These are phyloP conservation scores for Osmanthus fragrans DNA, from an alignment of 257 asterid genomes.

Conservation along the genomic window DNA sequence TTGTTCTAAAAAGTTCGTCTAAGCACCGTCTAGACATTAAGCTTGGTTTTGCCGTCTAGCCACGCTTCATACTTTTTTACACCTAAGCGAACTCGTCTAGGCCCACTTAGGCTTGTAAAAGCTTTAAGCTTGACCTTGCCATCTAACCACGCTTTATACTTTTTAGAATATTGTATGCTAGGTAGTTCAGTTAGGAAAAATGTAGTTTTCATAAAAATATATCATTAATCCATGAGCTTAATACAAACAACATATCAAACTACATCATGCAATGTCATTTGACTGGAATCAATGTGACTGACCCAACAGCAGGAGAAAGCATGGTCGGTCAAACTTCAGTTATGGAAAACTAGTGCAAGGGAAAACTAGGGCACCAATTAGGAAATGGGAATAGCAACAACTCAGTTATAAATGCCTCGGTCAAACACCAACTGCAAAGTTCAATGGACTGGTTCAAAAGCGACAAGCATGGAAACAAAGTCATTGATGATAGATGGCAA, in stretches of 20 bases:
- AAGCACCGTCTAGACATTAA: too few relatives aligned
- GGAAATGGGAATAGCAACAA: not conserved
- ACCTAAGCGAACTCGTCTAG: too few relatives aligned
- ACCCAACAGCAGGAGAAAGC: not conserved
- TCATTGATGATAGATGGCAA: not conserved
- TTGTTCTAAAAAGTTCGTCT: too few relatives aligned
- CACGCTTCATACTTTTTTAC: too few relatives aligned
- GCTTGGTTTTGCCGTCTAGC: too few relatives aligned
- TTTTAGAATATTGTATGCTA: too few relatives aligned
- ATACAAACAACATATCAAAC: not conserved
- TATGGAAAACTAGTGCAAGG: not conserved
- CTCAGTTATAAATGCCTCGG: not conserved
- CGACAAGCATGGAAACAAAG: not conserved
- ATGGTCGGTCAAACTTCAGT: not conserved
- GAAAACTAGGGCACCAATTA: not conserved
- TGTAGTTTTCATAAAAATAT: not conserved
- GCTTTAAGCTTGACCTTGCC: too few relatives aligned
- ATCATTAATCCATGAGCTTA: not conserved
- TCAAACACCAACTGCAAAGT: not conserved
- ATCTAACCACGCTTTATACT: too few relatives aligned
- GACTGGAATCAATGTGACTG: not conserved
- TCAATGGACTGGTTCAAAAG: too few relatives aligned
- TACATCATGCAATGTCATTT: not conserved
- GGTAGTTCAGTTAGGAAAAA: not conserved
- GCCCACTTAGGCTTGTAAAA: too few relatives aligned